Percentiles rank a stretch among this genome's conserved stretches.
Conservation (phyloP, 2,329 filamentous ascomycete species). For the Colletotrichum gigasporum region DNA sequence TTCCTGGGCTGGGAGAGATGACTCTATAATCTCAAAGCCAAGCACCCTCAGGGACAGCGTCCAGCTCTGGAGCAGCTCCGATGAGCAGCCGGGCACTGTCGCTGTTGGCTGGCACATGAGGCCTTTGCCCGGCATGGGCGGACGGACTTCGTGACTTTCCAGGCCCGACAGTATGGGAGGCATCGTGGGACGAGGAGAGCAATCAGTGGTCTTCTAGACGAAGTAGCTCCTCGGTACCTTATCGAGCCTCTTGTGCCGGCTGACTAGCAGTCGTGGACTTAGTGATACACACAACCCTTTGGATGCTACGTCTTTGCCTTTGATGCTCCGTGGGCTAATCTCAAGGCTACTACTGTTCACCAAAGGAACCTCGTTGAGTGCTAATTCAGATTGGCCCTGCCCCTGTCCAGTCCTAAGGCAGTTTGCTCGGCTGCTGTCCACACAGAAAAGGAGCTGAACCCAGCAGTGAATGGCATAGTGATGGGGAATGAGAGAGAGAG, state of each 20-base stretch:
- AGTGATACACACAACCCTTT: neutral
- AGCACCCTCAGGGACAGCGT: neutral
- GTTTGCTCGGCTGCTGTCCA: neutral
- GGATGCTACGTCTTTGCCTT: conserved; percentile 10
- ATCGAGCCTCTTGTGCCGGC: neutral
- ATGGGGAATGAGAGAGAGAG: too few relatives aligned
- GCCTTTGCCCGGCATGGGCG: neutral
- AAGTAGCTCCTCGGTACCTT: neutral
- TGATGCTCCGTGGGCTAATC: conserved; percentile 3
- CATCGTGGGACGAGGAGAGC: neutral
- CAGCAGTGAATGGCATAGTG: neutral
- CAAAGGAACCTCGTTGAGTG: conserved; percentile 17
- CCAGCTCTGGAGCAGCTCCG: too few relatives aligned
- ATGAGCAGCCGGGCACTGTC: neutral
- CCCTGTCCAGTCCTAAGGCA: neutral
- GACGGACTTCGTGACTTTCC: neutral
- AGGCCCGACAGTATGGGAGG: neutral
- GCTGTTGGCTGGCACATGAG: neutral
- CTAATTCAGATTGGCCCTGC: conserved; percentile 8
- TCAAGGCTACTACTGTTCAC: neutral
- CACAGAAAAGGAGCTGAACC: neutral
- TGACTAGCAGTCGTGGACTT: neutral
- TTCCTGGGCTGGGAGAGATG: conserved; percentile 8
- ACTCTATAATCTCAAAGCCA: conserved; percentile 2
- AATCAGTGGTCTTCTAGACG: neutral